Conservation (phyloP, 78 protist species). For the Planoprotostelium fungivorum region DNA sequence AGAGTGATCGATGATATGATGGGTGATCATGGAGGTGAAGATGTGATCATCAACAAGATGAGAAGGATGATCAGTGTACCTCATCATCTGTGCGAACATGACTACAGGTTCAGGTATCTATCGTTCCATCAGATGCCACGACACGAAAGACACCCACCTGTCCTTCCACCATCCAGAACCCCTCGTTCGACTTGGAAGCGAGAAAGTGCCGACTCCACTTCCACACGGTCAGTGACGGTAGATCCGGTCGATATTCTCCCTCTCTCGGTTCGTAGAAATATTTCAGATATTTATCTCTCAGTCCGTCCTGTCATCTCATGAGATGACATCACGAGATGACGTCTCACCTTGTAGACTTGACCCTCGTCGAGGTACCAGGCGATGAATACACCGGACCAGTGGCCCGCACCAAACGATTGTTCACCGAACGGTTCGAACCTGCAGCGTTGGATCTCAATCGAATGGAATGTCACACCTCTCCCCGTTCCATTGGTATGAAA, state of each 20-base stretch:
- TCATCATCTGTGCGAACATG: neutral
- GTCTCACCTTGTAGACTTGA: neutral
- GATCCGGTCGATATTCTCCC: neutral
- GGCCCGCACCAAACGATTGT: neutral
- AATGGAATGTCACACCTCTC: neutral
- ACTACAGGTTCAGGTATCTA: neutral
- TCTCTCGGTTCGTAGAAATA: neutral
- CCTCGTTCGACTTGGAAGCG: neutral
- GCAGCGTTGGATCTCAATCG: neutral
- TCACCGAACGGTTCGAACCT: neutral
- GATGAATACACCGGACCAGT: neutral
- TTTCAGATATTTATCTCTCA: neutral
- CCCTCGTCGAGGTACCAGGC: neutral
- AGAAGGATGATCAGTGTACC: too few species aligned
- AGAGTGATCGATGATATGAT: neutral
- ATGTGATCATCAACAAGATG: too few species aligned
- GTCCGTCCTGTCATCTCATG: neutral
- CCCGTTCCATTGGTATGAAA: neutral
- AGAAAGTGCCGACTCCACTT: neutral
- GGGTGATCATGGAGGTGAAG: too few species aligned
- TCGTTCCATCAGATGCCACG: neutral
- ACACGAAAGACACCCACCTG: neutral
- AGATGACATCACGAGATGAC: neutral
- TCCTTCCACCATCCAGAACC: neutral
- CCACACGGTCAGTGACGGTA: neutral